phyloP scores from a whole-genome alignment of 164 flowering plant species.

The Berberis thunbergii region DNA sequence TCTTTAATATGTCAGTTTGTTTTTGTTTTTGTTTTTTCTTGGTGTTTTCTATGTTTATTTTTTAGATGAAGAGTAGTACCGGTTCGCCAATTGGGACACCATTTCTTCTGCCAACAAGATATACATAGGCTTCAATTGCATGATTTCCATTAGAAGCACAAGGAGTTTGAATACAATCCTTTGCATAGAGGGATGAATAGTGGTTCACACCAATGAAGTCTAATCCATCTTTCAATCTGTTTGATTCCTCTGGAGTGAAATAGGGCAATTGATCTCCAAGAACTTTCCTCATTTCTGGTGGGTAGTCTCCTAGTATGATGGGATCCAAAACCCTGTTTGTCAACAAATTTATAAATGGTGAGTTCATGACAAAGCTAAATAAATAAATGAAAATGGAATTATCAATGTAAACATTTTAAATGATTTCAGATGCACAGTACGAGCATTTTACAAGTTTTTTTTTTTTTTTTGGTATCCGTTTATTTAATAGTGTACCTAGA shows the following conservation, averaged over 20 bases:
- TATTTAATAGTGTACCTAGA: too few species aligned
- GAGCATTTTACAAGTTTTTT: too few species aligned
- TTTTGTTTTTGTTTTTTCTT: too few species aligned
- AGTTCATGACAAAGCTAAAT: background rate
- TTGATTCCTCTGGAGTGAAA: constrained; percentile 18
- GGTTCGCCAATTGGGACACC: constrained; percentile 45
- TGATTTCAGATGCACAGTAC: too few species aligned
- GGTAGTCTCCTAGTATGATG: constrained; percentile 39
- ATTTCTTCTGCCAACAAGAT: constrained; percentile 18
- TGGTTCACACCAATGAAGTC: constrained; percentile 48
- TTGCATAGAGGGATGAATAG: constrained; percentile 31
- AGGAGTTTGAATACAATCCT: constrained; percentile 36
- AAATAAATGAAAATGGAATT: too few species aligned
- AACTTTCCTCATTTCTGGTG: constrained; percentile 24
- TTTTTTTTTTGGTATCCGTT: too few species aligned
- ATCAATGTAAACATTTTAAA: too few species aligned
- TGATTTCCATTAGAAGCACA: constrained; percentile 21
- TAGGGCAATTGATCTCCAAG: constrained; percentile 26
- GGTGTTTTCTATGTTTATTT: too few species aligned
- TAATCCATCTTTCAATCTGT: constrained; percentile 17
- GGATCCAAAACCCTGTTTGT: constrained; percentile 38
- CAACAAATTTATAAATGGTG: background rate
- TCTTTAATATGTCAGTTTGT: background rate
- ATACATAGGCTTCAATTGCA: constrained; percentile 29
- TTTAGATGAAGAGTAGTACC: constrained; percentile 11